Evolutionary conservation across 1,284 basidiomycete genomes (phyloP), one percentile per base, ranked within the genome.

Genomic region (Malassezia sp.): DNA sequence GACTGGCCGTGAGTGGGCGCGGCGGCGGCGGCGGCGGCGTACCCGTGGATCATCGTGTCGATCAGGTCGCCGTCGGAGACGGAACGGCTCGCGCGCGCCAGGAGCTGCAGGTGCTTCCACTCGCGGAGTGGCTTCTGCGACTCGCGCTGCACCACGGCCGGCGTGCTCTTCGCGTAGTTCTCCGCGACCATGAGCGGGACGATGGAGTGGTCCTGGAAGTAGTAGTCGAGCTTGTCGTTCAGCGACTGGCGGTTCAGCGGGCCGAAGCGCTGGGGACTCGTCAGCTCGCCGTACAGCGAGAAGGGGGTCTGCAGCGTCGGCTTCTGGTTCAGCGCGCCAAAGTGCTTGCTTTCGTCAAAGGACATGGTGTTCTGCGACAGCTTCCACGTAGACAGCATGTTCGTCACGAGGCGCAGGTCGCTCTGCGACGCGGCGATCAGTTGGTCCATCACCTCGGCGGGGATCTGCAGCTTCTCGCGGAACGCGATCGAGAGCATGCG

Each of bases 331-430:
- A 84, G 83, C 22, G 81, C 76, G 15, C 90, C 93, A 14, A 66
- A 35, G 21, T 37, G 70, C 71, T 95, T 93, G 52, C 86, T 79
- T 63, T 95, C 81, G 63, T 97, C 67, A 38, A 63, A 69, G 26
- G 54, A 43, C 67, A 69, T 66, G 7, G 45, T 48, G 34, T 37
- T 38, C 36, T 59, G 57, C 41, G 45, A 44, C 18, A 69, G 18
- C 89, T 73, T 67, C 85, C 87, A 97, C 0, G 90, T 96, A 9
- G 90, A 91, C 5, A 97, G 76, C 88, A 97, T 96, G 69, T 96
- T 97, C 56, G 96, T 75, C 5, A 97, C 85, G 65, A 91, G 87
- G 5, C 91, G 84, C 49, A 97, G 91, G 71, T 97, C 91, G 3
- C 87, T 89, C 60, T 93, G 85, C 9, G 88, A 78, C 5, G 90